Conservation (phyloP, 2,329 filamentous ascomycete genomes). For the Ophiocordyceps sinensis region DNA sequence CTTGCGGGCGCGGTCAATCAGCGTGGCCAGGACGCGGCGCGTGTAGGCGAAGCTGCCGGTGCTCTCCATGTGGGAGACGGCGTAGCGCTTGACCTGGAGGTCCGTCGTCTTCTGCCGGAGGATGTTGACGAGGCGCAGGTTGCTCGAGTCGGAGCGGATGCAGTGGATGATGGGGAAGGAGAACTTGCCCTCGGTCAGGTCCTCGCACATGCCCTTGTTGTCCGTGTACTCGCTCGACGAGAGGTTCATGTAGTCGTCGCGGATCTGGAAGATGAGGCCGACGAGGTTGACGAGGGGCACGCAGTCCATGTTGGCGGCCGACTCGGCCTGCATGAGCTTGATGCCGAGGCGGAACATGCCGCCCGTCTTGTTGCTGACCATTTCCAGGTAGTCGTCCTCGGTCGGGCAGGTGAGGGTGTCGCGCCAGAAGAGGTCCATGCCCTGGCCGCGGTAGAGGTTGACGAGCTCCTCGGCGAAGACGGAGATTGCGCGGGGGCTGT, state of each 20-base stretch:
- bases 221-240: slow-evolving; percentile 58
- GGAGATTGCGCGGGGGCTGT: slow-evolving; percentile 49
- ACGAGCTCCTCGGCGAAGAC: slow-evolving; percentile 73
- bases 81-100: slow-evolving; percentile 80
- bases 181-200: slow-evolving; percentile 94
- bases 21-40: slow-evolving; percentile 45
- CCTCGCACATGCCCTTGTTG: slow-evolving; percentile 91
- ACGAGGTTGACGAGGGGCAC: slow-evolving; percentile 74
- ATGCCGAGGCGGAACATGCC: slow-evolving; percentile 74
- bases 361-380: slow-evolving; percentile 85
- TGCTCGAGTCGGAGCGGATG: slow-evolving; percentile 61
- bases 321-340: slow-evolving; percentile 77
- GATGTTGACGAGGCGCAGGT: slow-evolving; percentile 79
- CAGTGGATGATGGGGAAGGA: slow-evolving; percentile 91
- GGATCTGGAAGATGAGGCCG: slow-evolving; percentile 79
- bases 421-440: slow-evolving; percentile 85
- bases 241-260: slow-evolving; percentile 89
- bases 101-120: slow-evolving; percentile 79
- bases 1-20: slow-evolving; percentile 48
- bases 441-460: slow-evolving; percentile 75
- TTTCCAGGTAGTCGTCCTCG: slow-evolving; percentile 85
- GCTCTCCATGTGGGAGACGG: slow-evolving; percentile 77
- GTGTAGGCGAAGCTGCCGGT: slow-evolving; percentile 87
- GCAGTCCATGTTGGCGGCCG: slow-evolving; percentile 45
- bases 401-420: slow-evolving; percentile 72